Percentiles rank a stretch among this genome's conserved stretches.
These are phyloP conservation scores for Daedaleopsis nitida DNA, from an alignment of 768 basidiomycete species.

Conservation along the genomic window DNA sequence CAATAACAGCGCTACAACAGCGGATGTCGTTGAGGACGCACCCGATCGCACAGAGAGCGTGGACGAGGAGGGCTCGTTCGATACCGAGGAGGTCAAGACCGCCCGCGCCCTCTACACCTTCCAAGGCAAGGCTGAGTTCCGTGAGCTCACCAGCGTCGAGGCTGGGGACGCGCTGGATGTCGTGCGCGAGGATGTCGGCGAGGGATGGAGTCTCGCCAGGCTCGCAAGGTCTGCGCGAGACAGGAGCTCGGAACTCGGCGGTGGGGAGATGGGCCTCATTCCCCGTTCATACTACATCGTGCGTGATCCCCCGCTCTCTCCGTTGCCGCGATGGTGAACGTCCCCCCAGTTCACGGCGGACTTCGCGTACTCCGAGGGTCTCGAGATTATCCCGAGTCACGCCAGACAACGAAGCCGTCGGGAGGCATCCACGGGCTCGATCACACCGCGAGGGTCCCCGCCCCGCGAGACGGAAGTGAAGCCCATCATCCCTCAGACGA, in stretches of 20 bases:
- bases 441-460: conserved; percentile 51
- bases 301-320: conserved; percentile 27
- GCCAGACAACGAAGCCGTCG: conserved; percentile 27
- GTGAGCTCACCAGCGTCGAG: conserved; percentile 60
- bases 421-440: conserved; percentile 45
- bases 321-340: background rate
- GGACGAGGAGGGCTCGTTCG: conserved; percentile 32
- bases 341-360: conserved; percentile 61
- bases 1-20: conserved; percentile 54
- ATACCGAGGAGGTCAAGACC: conserved; percentile 37
- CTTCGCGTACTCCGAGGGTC: conserved; percentile 53
- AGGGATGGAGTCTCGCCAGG: conserved; percentile 81
- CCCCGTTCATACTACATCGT: conserved; percentile 77
- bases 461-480: conserved; percentile 26
- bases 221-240: conserved; percentile 22
- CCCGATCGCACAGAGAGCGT: conserved; percentile 11
- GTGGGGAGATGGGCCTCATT: conserved; percentile 67
- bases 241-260: conserved; percentile 29
- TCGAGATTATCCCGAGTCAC: conserved; percentile 37
- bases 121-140: conserved; percentile 73
- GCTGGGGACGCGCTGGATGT: conserved; percentile 74
- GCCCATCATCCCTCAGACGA: conserved; percentile 62
- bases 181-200: conserved; percentile 70
- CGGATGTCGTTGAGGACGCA: conserved; percentile 37
- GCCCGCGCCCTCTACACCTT: conserved; percentile 77